Conservation (phyloP, 306 rosid species). For the Vigna hirtella region DNA sequence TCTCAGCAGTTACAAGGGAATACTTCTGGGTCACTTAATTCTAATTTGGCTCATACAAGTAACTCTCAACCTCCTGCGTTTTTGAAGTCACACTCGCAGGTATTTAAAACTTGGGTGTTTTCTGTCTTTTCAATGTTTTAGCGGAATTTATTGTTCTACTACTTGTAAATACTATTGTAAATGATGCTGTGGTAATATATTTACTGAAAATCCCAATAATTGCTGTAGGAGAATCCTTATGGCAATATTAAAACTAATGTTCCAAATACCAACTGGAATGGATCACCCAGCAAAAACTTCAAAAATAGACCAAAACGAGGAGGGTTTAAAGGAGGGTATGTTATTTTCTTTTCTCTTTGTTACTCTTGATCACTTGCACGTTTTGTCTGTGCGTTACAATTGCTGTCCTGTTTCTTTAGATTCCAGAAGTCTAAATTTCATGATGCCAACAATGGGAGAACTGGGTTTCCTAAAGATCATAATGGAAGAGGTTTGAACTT, state of each 20-base stretch:
- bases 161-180: slow-evolving; percentile 13
- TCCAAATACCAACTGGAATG: slow-evolving; percentile 63
- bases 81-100: slow-evolving; percentile 64
- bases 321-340: slow-evolving; percentile 59
- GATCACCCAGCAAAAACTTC: slow-evolving; percentile 56
- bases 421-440: slow-evolving; percentile 72
- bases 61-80: slow-evolving; percentile 55
- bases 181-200: slow-evolving; percentile 18
- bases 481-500: slow-evolving; percentile 70
- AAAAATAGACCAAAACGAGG: slow-evolving; percentile 62
- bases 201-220: slow-evolving; percentile 25
- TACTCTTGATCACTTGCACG: slow-evolving; percentile 12
- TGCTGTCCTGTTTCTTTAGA: slow-evolving; percentile 52
- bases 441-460: slow-evolving; percentile 59
- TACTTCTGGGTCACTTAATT: slow-evolving; percentile 38
- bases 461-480: slow-evolving; percentile 48
- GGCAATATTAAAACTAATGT: slow-evolving; percentile 48
- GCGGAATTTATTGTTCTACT: slow-evolving; percentile 4
- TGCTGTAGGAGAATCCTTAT: slow-evolving; percentile 61
- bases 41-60: slow-evolving; percentile 41
- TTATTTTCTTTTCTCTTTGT: slow-evolving; percentile 22
- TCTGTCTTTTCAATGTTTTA: slow-evolving; percentile 23
- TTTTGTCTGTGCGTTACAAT: slow-evolving; percentile 25
- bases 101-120: slow-evolving; percentile 39
- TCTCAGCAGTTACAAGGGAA: slow-evolving; percentile 65